Evolutionary conservation across 495 filamentous ascomycete species (phyloP).

Genomic region (Apodospora peruviana): DNA sequence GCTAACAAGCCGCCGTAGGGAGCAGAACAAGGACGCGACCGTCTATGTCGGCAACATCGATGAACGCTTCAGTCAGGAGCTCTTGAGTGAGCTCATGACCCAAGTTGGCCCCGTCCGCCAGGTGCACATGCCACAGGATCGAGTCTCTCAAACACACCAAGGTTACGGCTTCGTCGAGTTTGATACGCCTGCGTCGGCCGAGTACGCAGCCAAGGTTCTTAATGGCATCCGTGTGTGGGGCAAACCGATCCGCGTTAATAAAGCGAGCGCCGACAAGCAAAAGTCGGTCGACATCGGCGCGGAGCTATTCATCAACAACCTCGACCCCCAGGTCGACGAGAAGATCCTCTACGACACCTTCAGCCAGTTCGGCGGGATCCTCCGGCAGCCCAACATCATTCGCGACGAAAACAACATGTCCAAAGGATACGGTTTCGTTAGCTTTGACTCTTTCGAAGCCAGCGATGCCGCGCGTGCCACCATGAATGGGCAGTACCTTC

Average conservation of each 20-base stretch:
- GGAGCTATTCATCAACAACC: constrained; percentile 93
- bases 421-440: constrained; percentile 96
- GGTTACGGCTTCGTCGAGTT: constrained; percentile 99
- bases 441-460: constrained; percentile 89
- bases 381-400: constrained; percentile 86
- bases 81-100: constrained; percentile 96
- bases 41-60: constrained; percentile 98
- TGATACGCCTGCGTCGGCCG: constrained; percentile 90
- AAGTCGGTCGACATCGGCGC: constrained; percentile 94
- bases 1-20: constrained; percentile 50
- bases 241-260: constrained; percentile 96
- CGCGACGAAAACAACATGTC: constrained; percentile 85
- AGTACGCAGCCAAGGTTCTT: constrained; percentile 95
- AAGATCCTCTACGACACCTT: constrained; percentile 98
- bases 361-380: constrained; percentile 80
- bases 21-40: constrained; percentile 98
- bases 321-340: constrained; percentile 92
- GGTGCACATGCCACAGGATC: constrained; percentile 95
- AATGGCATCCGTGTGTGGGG: constrained; percentile 91
- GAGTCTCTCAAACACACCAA: constrained; percentile 92
- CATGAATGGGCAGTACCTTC: constrained; percentile 95
- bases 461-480: constrained; percentile 85
- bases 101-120: constrained; percentile 95
- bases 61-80: constrained; percentile 83
- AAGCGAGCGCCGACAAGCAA: constrained; percentile 85